Base-by-base conservation (phyloP, 352 stramenopile genomes). In the Thalassiosira livingstoniorum region DNA sequence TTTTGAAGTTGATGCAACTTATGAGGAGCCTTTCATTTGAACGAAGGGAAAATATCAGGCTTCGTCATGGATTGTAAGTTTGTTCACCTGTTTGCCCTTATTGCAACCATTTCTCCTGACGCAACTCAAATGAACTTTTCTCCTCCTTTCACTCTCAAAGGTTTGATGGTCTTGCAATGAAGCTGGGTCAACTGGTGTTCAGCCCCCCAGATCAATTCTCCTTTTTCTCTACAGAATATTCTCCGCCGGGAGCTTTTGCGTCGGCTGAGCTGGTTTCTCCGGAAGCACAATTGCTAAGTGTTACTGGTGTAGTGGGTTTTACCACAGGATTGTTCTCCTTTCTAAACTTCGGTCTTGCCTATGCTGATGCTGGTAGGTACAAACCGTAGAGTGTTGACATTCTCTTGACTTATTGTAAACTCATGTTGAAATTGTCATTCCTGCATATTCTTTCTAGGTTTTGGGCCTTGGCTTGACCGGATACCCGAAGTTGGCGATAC, bases 311-410 rank as follows among this genome's bases (percentile, higher is more conserved):
- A 25, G 68, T 51, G 18, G 42, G 42, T 10, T 18, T 51, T 10
- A 66, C 85, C 3, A 95, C 94, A 65, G 90, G 83, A 10, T 62
- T 94, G 0, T 87, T 83, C 18, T 84, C 73, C 55, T 32, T 90
- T 0, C 69, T 89, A 18, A 84, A 84, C 27, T 90, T 86, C 63
- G 87, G 87, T 31, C 45, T 91, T 15, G 51, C 29, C 10, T 18
- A 84, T 77, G 82, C 51, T 54, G 68, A 83, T 78, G 65, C 61
- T 54, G n/a, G n/a, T n/a, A n/a, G n/a, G n/a, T n/a, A n/a, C n/a
- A n/a, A n/a, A n/a, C n/a, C n/a, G n/a, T n/a, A n/a, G n/a, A n/a
- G n/a, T n/a, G n/a, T n/a, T n/a, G n/a, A n/a, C n/a, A n/a, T n/a
- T n/a, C n/a, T n/a, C n/a, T n/a, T n/a, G n/a, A n/a, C n/a, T n/a